Base-by-base conservation (phyloP, 1,284 basidiomycete species). In the Ustilago loliicola region DNA sequence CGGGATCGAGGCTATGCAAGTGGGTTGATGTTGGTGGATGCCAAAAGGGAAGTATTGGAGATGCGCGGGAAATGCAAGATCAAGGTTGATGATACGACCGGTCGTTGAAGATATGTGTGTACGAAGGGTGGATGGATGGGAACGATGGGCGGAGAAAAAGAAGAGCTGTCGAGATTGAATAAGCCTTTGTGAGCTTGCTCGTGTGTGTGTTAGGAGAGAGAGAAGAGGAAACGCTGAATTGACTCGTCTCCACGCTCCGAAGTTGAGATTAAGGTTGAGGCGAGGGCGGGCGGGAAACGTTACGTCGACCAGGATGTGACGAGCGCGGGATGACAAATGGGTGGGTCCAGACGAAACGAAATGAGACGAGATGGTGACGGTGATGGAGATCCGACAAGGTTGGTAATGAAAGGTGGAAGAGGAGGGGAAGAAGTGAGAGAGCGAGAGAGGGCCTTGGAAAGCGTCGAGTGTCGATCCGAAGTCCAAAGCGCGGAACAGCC, bases 351-450 rank as follows among this genome's bases (percentile, higher is more conserved):
- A 27, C 25, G 10, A 48, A 30, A 47, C 29, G 45, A 48, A 17
- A 38, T 15, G 36, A 38, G n/a, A 42, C 5, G 58, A n/a, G 11
- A 36, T 23, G n/a, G 45, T n/a, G 47, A 36, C 17, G 48, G 34
- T 40, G 59, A 25, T 61, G 59, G 59, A 50, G 59, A 52, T 32
- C 23, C 59, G 36, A 53, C 59, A 53, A 61, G 59, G 55, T 47
- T 57, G 42, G 21, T 17, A 25, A 55, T 40, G 34, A 38, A 47
- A 25, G 42, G 17, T 23, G 34, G 36, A 50, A 32, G 32, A 45
- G 59, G 32, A 32, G 38, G 23, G 27, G 45, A 27, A 42, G 34
- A 13, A 52, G 25, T 15, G 42, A 7, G 45, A 27, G n/a, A n/a
- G n/a, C n/a, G n/a, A n/a, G 27, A 7, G 38, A 21, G 17, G 38